A percentile compares a stretch with the other conserved stretches of the same genome.
These are phyloP conservation scores for Boletus insuetus DNA, from an alignment of 768 basidiomycete genomes.

Conservation along the genomic window DNA sequence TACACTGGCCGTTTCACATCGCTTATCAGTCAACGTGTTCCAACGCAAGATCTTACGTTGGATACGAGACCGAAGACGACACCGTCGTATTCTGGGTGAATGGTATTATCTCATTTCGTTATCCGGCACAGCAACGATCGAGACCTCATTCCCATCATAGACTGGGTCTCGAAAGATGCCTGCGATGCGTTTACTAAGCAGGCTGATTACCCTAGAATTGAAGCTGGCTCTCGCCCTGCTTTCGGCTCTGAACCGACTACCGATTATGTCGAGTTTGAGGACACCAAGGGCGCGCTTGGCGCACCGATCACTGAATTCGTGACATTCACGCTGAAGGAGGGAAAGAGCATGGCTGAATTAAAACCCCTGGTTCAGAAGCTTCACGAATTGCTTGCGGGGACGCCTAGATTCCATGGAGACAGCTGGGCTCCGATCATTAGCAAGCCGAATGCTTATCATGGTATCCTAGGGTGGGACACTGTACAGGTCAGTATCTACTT, in stretches of 20 bases:
- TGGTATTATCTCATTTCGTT: constrained; percentile 3
- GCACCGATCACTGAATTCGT: constrained; percentile 35
- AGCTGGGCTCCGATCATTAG: constrained; percentile 27
- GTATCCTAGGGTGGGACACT: constrained; percentile 38
- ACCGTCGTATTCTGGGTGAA: constrained; percentile 27
- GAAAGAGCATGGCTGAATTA: constrained; percentile 16
- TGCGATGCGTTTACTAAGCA: constrained; percentile 12
- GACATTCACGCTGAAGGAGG: constrained; percentile 31
- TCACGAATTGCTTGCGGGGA: constrained; percentile 18
- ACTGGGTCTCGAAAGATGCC: constrained; percentile 26
- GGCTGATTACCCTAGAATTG: constrained; percentile 2
- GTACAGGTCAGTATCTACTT: constrained; percentile 24
- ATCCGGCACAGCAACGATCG: constrained; percentile 5
- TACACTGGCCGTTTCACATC: background rate
- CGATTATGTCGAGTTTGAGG: constrained; percentile 22
- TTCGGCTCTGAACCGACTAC: constrained; percentile 19
- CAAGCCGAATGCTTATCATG: constrained; percentile 21
- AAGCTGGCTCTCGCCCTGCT: constrained; percentile 4
- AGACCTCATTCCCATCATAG: constrained; percentile 11
- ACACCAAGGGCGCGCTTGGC: constrained; percentile 13
- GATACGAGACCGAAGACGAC: constrained; percentile 29
- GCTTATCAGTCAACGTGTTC: constrained; percentile 6
- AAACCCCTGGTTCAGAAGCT: constrained; percentile 22
- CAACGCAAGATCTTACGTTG: constrained; percentile 27
- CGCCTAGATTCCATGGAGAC: constrained; percentile 26